phyloP scores from a whole-genome alignment of 2,329 filamentous ascomycete species.

The Fusarium anguioides region DNA sequence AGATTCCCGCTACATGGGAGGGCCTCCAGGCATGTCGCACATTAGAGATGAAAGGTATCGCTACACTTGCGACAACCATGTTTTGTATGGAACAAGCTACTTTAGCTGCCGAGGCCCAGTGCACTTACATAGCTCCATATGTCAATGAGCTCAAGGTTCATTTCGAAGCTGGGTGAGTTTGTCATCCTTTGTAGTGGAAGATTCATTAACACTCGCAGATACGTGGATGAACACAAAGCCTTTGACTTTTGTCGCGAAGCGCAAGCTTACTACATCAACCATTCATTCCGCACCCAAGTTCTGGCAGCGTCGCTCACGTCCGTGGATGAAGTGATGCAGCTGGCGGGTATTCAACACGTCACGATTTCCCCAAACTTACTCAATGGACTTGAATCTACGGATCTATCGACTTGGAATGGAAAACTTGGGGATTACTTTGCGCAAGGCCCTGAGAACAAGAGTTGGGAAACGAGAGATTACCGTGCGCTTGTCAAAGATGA shows the following conservation, averaged over 20 bases:
- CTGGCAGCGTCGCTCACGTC: slow-evolving; percentile 68
- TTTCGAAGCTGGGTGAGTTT: slow-evolving; percentile 60
- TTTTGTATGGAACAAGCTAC: slow-evolving; percentile 71
- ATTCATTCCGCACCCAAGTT: slow-evolving; percentile 59
- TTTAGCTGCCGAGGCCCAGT: slow-evolving; percentile 66
- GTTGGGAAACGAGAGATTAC: slow-evolving; percentile 42
- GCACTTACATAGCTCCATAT: slow-evolving; percentile 73
- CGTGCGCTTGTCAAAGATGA: slow-evolving; percentile 52
- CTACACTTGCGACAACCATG: slow-evolving; percentile 70
- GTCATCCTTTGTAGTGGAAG: neutral
- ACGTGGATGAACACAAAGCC: slow-evolving; percentile 60
- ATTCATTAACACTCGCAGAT: slow-evolving; percentile 48
- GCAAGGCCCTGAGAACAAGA: slow-evolving; percentile 45
- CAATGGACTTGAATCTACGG: slow-evolving; percentile 55
- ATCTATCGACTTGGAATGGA: slow-evolving; percentile 47
- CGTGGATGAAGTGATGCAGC: slow-evolving; percentile 66
- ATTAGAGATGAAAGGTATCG: slow-evolving; percentile 64
- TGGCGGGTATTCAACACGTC: slow-evolving; percentile 68
- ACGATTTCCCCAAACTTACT: slow-evolving; percentile 68
- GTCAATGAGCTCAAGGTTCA: slow-evolving; percentile 74
- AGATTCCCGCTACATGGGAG: slow-evolving; percentile 72
- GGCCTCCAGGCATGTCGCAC: slow-evolving; percentile 68
- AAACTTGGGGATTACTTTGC: slow-evolving; percentile 48
- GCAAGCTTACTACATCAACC: slow-evolving; percentile 62
- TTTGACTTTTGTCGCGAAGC: slow-evolving; percentile 62